Evolutionary conservation across 441 rosid genomes (phyloP).

Genomic region (Dalechampia spathulata): DNA sequence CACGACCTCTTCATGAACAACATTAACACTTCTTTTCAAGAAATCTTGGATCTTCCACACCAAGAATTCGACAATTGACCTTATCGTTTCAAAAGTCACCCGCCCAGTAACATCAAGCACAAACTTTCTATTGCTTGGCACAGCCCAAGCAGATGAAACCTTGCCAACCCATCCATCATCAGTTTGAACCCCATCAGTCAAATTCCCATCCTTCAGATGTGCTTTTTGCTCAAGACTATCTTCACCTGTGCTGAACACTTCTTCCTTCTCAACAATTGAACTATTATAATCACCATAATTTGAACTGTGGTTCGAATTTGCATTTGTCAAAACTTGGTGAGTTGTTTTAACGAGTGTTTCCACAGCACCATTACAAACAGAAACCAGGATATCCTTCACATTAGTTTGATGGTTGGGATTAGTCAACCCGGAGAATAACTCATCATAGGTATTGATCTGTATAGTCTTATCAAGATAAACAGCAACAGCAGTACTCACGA

Average conservation of each 20-base stretch:
- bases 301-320: constrained; percentile 13
- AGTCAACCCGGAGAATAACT: constrained; percentile 69
- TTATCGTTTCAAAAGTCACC: constrained; percentile 67
- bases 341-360: constrained; percentile 73
- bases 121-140: constrained; percentile 71
- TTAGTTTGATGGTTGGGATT: constrained; percentile 66
- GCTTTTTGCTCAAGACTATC: constrained; percentile 17
- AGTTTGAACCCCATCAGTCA: constrained; percentile 24
- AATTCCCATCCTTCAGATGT: constrained; percentile 18
- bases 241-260: constrained; percentile 5
- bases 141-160: constrained; percentile 56
- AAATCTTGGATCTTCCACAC: constrained; percentile 54
- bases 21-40: constrained; percentile 36
- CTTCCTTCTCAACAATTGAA: constrained; percentile 30
- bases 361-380: constrained; percentile 66
- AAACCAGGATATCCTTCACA: constrained; percentile 59
- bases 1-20: constrained; percentile 46
- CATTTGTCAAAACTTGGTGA: constrained; percentile 53
- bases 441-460: constrained; percentile 69
- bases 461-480: constrained; percentile 86
- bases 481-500: constrained; percentile 66
- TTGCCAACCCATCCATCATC: constrained; percentile 45
- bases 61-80: constrained; percentile 50
- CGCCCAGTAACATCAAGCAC: constrained; percentile 91
- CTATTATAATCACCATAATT: constrained; percentile 12